Conservation (phyloP, 441 rosid genomes). For the Metrosideros polymorpha region DNA sequence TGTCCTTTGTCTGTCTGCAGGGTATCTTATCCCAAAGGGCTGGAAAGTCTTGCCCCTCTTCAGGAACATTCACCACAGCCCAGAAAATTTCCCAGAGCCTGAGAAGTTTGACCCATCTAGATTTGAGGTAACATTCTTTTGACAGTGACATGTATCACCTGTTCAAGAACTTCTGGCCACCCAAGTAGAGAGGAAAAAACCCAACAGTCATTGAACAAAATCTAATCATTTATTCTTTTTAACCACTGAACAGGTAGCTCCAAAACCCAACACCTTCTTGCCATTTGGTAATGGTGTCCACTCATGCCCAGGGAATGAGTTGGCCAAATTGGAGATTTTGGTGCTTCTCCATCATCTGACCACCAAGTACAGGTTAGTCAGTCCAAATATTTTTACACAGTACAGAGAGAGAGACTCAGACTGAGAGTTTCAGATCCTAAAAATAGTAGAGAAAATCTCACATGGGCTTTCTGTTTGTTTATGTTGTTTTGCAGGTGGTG, state of each 20-base stretch:
- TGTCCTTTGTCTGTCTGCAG: constrained; percentile 17
- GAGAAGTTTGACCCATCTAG: constrained; percentile 91
- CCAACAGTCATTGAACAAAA: not conserved
- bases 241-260: constrained; percentile 43
- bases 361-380: constrained; percentile 87
- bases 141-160: not conserved
- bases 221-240: not conserved
- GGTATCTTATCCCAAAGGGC: constrained; percentile 90
- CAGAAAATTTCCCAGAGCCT: constrained; percentile 72
- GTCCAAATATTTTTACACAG: not conserved
- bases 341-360: constrained; percentile 84
- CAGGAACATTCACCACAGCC: constrained; percentile 88
- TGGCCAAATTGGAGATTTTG: constrained; percentile 81
- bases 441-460: constrained; percentile 6
- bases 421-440: not conserved
- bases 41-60: constrained; percentile 97
- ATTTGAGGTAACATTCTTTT: constrained; percentile 51
- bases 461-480: not conserved
- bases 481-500: constrained; percentile 51
- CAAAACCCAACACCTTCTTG: constrained; percentile 85
- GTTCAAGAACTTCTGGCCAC: not conserved
- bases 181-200: not conserved
- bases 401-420: not conserved
- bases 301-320: constrained; percentile 90
- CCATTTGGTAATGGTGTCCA: constrained; percentile 93